Base-by-base conservation (phyloP, 2,329 filamentous ascomycete genomes). In the Cercospora nicotianae region DNA sequence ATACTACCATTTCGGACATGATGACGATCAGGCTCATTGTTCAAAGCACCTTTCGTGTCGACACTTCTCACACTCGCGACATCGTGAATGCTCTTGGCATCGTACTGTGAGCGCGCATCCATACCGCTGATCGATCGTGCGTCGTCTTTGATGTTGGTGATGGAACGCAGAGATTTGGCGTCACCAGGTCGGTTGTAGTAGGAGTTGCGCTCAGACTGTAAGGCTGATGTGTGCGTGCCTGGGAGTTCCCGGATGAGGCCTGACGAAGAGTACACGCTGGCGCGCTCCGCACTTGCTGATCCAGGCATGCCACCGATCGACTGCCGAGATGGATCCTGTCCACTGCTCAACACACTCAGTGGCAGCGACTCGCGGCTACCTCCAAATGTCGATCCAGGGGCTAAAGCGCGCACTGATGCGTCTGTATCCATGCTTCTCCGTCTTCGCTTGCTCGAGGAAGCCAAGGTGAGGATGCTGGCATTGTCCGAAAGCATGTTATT, bases 401-500 rank as follows among this genome's bases (percentile, higher is more conserved):
- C 91, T n/a, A 96, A 82, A 2, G 92, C 92, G 53, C 92, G 90
- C 45, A 95, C 91, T 0, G 91, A 94, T 5, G 92, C 92, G 77
- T 95, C 91, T 0, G 92, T 95, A 78, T 95, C 92, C 80, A 94
- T 89, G 31, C 91, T 94, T 68, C 91, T 87, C 60, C 92, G 87
- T 39, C 92, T 89, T 42, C 90, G 87, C 80, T 94, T 93, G 71
- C 90, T 92, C 0, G 91, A 94, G 3, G 91, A 94, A 2, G 92
- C 92, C 13, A 96, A 84, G 0, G 92, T 96, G 68, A 96, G 81
- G 72, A 96, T 94, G 28, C 91, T 94, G 23, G 92, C 92, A 77
- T 96, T 92, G 78, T 96, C 92, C 1, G 91, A 93, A 36, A 94
- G 83, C 5, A 94, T 85, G 74, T 92, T 92, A 79, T 94, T 93